phyloP scores from a whole-genome alignment of 768 basidiomycete species.

The Leucosporidium creatinivorum region DNA sequence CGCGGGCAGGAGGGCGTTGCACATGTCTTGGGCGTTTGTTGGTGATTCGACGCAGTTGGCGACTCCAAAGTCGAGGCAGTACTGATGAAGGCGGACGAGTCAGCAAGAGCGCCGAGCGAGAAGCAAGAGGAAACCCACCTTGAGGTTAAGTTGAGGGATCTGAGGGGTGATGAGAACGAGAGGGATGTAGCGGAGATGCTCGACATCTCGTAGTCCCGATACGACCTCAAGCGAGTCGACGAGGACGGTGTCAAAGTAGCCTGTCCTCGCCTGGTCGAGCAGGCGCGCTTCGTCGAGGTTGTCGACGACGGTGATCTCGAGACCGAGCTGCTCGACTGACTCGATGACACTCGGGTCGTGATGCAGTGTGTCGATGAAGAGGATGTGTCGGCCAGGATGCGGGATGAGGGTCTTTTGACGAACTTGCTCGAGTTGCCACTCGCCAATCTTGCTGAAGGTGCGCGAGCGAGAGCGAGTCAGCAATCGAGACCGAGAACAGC shows the following conservation, averaged over 20 bases:
- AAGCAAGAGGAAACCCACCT: conserved; percentile 48
- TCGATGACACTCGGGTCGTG: conserved; percentile 65
- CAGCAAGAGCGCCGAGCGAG: conserved; percentile 53
- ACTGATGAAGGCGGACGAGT: conserved; percentile 15
- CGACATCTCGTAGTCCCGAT: conserved; percentile 77
- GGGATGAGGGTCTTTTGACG: conserved; percentile 65
- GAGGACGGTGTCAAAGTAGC: conserved; percentile 92
- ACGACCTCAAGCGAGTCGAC: conserved; percentile 82
- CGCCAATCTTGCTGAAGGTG: conserved; percentile 53
- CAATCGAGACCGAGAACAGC: neutral
- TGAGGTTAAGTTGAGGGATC: conserved; percentile 37
- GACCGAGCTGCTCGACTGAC: conserved; percentile 67
- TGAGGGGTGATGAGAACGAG: conserved; percentile 57
- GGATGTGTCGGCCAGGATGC: conserved; percentile 76
- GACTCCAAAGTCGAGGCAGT: conserved; percentile 53
- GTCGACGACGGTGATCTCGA: conserved; percentile 68
- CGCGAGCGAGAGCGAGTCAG: neutral
- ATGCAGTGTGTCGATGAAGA: conserved; percentile 79
- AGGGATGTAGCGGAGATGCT: conserved; percentile 92
- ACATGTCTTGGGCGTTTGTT: conserved; percentile 75
- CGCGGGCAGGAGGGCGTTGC: conserved; percentile 84
- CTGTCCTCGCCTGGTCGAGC: conserved; percentile 44
- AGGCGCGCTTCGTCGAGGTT: conserved; percentile 62
- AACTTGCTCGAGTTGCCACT: conserved; percentile 63
- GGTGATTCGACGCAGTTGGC: conserved; percentile 91